Base-by-base conservation (phyloP, 2,329 filamentous ascomycete genomes). In the Aspergillus fructus region DNA sequence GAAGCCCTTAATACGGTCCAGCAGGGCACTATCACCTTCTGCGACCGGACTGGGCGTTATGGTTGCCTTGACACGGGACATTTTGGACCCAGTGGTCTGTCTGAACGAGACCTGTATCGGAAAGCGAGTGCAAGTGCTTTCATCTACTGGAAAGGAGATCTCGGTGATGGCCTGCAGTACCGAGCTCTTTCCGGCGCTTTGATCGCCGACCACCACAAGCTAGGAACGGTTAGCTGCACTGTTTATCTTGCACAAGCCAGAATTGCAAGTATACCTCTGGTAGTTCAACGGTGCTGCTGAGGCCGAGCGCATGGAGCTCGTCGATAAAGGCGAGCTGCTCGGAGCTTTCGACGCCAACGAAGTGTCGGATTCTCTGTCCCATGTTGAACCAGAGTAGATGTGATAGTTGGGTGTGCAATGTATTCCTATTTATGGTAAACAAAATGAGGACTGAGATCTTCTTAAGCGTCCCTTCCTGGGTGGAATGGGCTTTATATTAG, bases 311-410 rank as follows among this genome's bases (percentile, higher is more conserved):
- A 15, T 63, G 61, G 40, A 63, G 57, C 41, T 63, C 61, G 33
- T 63, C 61, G 34, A 63, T 58, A 17, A 63, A 63, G 1, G 59
- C 61, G 9, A 63, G 61, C 59, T 63, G 61, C 52, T 61, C 58
- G 15, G 59, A 63, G 52, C 78, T 74, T 85, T 83, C 55, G 92
- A 66, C 70, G 87, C 86, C 0, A 81, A 80, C 57, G 34, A 63
- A 63, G 21, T 63, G 61, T 27, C 61, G 61, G 11, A 63, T 48
- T 43, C 49, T 45, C 1, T 24, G 21, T n/a, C 19, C 42, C 42
- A 45, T 45, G 19, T 12, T 12, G 21, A 45, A 24, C 24, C 4
- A 12, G 21, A n/a, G 19, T 15, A n/a, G n/a, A n/a, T n/a, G n/a
- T n/a, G n/a, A n/a, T n/a, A n/a, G n/a, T n/a, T n/a, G n/a, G n/a